Evolutionary conservation across 768 basidiomycete species (phyloP).

Genomic region (Harrya chromipes): DNA sequence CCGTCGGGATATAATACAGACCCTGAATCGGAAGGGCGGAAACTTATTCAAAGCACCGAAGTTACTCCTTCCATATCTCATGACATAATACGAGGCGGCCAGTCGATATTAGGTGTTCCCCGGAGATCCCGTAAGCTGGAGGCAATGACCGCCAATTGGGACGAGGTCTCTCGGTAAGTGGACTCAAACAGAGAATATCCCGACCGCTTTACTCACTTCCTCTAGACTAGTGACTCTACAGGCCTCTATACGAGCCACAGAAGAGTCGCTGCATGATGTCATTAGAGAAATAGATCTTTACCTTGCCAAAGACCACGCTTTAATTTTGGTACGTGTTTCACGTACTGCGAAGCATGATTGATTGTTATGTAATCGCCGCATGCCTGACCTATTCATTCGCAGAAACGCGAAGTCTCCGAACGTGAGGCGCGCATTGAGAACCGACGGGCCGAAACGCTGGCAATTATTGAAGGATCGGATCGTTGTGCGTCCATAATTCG

Average conservation of each 20-base stretch:
- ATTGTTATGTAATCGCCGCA: conserved; percentile 25
- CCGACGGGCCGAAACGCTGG: conserved; percentile 41
- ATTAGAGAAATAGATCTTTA: conserved; percentile 45
- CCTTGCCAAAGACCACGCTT: conserved; percentile 40
- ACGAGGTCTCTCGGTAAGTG: conserved; percentile 70
- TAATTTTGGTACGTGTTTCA: conserved; percentile 41
- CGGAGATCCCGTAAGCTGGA: conserved; percentile 26
- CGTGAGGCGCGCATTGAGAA: conserved; percentile 53
- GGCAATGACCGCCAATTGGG: conserved; percentile 54
- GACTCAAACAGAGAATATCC: neutral
- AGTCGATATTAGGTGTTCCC: conserved; percentile 10
- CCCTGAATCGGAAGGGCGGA: conserved; percentile 55
- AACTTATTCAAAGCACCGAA: conserved; percentile 34
- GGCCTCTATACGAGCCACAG: conserved; percentile 48
- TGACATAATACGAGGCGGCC: conserved; percentile 17
- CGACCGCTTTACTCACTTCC: conserved; percentile 1
- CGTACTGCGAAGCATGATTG: conserved; percentile 4
- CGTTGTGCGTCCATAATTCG: conserved; percentile 40
- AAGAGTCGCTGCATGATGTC: conserved; percentile 46
- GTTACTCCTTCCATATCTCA: conserved; percentile 15
- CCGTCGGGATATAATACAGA: conserved; percentile 72
- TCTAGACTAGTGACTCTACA: conserved; percentile 53
- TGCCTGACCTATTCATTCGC: conserved; percentile 20
- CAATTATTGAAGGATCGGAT: conserved; percentile 42
- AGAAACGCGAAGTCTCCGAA: conserved; percentile 72